Base-by-base conservation (phyloP, 192 early-diverging fungal species). In the Coemansia aciculifera region DNA sequence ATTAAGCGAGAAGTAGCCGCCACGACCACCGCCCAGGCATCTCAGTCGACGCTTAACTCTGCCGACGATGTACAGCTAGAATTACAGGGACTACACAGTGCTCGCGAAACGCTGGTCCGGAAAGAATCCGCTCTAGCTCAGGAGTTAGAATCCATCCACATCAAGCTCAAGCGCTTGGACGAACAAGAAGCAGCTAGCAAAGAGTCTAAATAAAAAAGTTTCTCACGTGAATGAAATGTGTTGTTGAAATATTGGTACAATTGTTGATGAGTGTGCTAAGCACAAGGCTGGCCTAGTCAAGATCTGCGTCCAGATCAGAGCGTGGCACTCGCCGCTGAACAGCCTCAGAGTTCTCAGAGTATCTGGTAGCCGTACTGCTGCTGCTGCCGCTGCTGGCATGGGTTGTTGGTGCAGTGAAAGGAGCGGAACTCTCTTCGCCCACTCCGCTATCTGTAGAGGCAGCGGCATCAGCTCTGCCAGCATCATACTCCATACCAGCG, bases 131-230 rank as follows among this genome's bases (percentile, higher is more conserved):
- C 64, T 48, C 59, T 82, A 2, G 56, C 31, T 2, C 44, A 52
- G 40, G 79, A 82, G 46, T 62, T 74, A 17, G 72, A 82, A 4
- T 63, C 74, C 3, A 68, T 82, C n/a, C 40, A 46, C n/a, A 23
- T 66, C 42, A 82, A 82, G 65, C 71, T 77, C 17, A 9, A 62
- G 34, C 71, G 79, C 8, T 65, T 82, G 12, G 72, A 74, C 21
- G 59, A 63, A 11, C 71, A 64, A 27, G 71, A 73, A 1, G 67
- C 42, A 2, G 49, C 65, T 4, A 10, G 59, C n/a, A 48, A 67
- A n/a, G 43, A 54, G 5, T 62, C 61, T 17, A 38, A 48, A 23
- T 23, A 70, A 43, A 59, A n/a, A 24, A 11, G 3, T 21, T 38
- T 42, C 46, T 10, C 12, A 40, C 8, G 12, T 40, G 12, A 40